A percentile compares a stretch with the other conserved stretches of the same genome.
Evolutionary conservation across 139 green algal genomes (phyloP).

Genomic region (Edaphochlamys debaryana): DNA sequence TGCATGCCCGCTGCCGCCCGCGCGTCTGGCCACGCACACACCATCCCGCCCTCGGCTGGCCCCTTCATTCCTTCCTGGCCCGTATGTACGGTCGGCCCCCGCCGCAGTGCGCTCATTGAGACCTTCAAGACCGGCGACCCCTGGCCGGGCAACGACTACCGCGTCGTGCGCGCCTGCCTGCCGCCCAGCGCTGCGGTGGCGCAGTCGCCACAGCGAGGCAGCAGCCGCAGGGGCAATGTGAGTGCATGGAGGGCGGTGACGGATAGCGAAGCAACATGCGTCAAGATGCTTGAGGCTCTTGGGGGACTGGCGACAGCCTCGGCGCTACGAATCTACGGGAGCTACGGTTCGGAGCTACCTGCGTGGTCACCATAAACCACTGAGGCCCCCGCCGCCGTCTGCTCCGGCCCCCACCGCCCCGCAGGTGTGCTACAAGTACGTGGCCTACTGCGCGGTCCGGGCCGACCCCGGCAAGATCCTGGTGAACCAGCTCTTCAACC

Average conservation of each 20-base stretch:
- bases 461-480: background rate
- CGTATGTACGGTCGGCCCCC: too few species aligned
- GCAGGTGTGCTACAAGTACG: slow-evolving; percentile 3
- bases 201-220: background rate
- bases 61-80: too few species aligned
- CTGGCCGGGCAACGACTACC: slow-evolving; percentile 28
- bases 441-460: slow-evolving; percentile 8
- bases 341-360: too few species aligned
- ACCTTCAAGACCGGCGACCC: background rate
- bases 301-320: too few species aligned
- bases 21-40: background rate
- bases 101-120: background rate
- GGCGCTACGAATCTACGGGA: too few species aligned
- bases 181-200: background rate
- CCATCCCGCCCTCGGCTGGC: too few species aligned
- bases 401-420: too few species aligned
- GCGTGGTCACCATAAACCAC: too few species aligned
- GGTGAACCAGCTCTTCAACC: slow-evolving; percentile 23
- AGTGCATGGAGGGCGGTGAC: too few species aligned
- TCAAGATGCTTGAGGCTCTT: too few species aligned
- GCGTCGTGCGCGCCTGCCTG: slow-evolving; percentile 5
- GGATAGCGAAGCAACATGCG: too few species aligned
- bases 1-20: background rate
- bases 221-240: background rate
- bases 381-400: too few species aligned